Evolutionary conservation across 1,139 yeast species (phyloP).

Genomic region (Maudiozyma humilis): DNA sequence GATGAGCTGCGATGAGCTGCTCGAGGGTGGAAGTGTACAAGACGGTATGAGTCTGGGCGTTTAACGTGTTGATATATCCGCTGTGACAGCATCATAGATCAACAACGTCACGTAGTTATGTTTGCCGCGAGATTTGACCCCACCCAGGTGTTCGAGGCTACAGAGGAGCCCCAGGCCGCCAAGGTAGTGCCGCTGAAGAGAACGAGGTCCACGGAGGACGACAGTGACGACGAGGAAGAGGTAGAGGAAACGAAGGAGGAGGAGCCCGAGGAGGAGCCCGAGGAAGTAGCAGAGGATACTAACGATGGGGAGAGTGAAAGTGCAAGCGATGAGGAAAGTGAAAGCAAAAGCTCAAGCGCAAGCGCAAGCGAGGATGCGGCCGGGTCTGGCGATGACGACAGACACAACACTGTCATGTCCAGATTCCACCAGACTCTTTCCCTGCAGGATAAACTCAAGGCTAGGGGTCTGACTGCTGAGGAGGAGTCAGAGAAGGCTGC

Average conservation of each 20-base stretch:
- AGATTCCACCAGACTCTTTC: slow-evolving; percentile 35
- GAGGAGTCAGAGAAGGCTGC: background rate
- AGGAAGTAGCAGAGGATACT: slow-evolving; percentile 14
- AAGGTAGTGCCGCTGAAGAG: slow-evolving; percentile 23
- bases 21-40: no score
- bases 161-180: slow-evolving; percentile 6
- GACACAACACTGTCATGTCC: slow-evolving; percentile 35
- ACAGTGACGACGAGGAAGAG: slow-evolving; percentile 9
- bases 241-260: slow-evolving; percentile 11
- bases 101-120: slow-evolving; percentile 32
- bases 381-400: slow-evolving; percentile 19
- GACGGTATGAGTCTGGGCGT: slow-evolving; percentile 12
- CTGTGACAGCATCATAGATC: background rate
- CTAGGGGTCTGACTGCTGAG: slow-evolving; percentile 9
- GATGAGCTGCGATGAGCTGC: background rate
- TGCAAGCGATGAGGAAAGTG: slow-evolving; percentile 13
- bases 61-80: background rate
- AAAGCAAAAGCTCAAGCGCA: slow-evolving; percentile 15
- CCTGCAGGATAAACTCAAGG: slow-evolving; percentile 29
- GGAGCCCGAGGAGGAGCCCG: slow-evolving; percentile 13
- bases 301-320: slow-evolving; percentile 8
- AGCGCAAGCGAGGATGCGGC: slow-evolving; percentile 14
- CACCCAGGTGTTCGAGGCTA: slow-evolving; percentile 20
- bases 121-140: slow-evolving; percentile 63
- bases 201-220: slow-evolving; percentile 7